These are phyloP conservation scores for Jatropha podagrica DNA, from an alignment of 441 rosid genomes.

Conservation along the genomic window DNA sequence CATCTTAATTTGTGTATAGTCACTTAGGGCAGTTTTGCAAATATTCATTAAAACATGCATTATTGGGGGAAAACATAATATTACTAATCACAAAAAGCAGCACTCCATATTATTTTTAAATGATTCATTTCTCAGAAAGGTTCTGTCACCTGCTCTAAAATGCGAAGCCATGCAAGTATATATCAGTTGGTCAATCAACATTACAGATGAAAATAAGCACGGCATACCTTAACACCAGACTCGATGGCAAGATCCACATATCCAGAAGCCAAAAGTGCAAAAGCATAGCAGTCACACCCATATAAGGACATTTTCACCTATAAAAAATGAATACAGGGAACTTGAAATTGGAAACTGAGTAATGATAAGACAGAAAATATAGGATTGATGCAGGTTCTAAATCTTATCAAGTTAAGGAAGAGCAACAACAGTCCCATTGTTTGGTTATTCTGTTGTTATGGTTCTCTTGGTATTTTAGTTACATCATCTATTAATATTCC, in stretches of 20 bases:
- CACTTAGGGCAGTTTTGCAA: not conserved
- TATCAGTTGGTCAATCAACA: not conserved
- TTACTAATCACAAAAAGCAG: not conserved
- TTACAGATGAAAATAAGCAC: not conserved
- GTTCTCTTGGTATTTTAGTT: not conserved
- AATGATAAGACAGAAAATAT: not conserved
- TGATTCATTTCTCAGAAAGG: not conserved
- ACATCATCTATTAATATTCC: not conserved
- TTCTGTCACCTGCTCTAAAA: not conserved
- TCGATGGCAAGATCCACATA: slow-evolving; percentile 93
- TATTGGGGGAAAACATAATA: not conserved
- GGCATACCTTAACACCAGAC: slow-evolving; percentile 82
- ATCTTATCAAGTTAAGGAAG: not conserved
- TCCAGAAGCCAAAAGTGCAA: slow-evolving; percentile 95
- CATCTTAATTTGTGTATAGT: not conserved
- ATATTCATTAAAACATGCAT: not conserved
- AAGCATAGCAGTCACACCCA: slow-evolving; percentile 98
- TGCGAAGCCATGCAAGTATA: not conserved
- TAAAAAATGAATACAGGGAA: slow-evolving; percentile 13
- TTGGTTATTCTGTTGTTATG: not conserved
- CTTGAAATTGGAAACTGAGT: not conserved
- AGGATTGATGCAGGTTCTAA: not conserved
- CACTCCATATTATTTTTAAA: not conserved
- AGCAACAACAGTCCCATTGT: not conserved
- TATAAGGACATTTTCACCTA: slow-evolving; percentile 92